These are phyloP conservation scores for Venturiaceae sp. DNA, from an alignment of 2,329 filamentous ascomycete genomes.

Conservation along the genomic window DNA sequence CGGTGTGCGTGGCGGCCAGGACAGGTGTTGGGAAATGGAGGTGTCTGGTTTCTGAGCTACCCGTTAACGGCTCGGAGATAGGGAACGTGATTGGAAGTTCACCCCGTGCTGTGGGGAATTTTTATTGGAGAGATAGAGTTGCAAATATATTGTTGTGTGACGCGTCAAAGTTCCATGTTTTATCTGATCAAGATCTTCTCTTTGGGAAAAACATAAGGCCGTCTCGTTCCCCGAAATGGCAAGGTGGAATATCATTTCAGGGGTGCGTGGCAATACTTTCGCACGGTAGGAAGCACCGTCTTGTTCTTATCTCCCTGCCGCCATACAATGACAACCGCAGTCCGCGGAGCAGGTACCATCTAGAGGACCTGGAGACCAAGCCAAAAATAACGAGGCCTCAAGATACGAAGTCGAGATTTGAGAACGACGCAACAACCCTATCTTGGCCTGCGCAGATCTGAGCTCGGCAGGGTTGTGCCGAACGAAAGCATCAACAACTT, in stretches of 20 bases:
- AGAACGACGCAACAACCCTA: not conserved
- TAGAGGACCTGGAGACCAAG: not conserved
- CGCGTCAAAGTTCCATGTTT: not conserved
- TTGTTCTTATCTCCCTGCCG: not conserved
- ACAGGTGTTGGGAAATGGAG: not conserved
- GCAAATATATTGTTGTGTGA: not conserved
- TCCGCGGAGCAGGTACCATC: not conserved
- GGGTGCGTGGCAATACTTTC: too few species aligned
- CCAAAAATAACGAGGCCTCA: not conserved
- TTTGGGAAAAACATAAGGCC: not conserved
- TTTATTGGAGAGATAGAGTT: not conserved
- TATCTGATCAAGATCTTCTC: not conserved
- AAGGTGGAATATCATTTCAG: too few species aligned
- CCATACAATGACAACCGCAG: not conserved
- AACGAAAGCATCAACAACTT: too few species aligned
- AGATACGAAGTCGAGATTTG: not conserved
- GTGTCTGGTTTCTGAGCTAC: too few species aligned
- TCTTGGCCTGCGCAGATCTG: not conserved
- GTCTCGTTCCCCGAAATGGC: too few species aligned
- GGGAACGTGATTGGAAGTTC: not conserved
- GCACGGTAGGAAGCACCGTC: too few species aligned
- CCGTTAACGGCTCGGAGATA: too few species aligned
- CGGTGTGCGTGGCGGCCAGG: not conserved
- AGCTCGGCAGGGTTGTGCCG: not conserved
- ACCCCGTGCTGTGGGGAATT: not conserved